phyloP scores from a whole-genome alignment of 306 rosid species.

The Biancaea sappan region DNA sequence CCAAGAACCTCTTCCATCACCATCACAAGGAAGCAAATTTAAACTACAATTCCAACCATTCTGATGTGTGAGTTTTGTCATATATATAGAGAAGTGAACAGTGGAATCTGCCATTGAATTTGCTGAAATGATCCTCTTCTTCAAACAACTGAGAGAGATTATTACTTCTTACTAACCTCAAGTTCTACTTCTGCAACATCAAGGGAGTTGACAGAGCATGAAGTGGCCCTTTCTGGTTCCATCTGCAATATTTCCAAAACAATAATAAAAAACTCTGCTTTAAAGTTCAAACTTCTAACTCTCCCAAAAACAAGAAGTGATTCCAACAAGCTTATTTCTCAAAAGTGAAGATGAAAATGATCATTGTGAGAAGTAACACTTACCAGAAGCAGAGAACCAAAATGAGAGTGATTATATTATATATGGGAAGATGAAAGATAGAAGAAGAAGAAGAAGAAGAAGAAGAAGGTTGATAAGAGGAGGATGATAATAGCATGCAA shows the following conservation, averaged over 20 bases:
- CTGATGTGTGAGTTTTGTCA: slow-evolving; percentile 9
- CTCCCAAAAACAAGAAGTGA: background rate
- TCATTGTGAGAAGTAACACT: background rate
- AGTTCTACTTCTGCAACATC: slow-evolving; percentile 20
- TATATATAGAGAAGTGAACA: background rate
- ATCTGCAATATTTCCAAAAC: slow-evolving; percentile 38
- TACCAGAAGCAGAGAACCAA: slow-evolving; percentile 22
- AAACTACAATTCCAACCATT: background rate
- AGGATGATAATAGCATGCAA: slow-evolving; percentile 33
- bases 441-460: slow-evolving; percentile 25
- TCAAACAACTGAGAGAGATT: background rate
- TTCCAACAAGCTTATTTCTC: too few species aligned
- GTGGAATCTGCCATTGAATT: background rate
- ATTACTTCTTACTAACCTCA: slow-evolving; percentile 53
- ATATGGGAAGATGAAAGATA: background rate
- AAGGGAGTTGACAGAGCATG: slow-evolving; percentile 31
- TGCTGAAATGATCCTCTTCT: background rate
- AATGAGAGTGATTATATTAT: background rate
- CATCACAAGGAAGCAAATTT: slow-evolving; percentile 3
- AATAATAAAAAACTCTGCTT: background rate
- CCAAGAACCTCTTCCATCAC: background rate
- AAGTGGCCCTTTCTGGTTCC: slow-evolving; percentile 36
- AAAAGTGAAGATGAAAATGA: background rate
- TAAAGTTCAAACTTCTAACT: background rate
- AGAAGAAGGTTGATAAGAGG: slow-evolving; percentile 29